Evolutionary conservation across 2,329 filamentous ascomycete genomes (phyloP), one percentile per base, ranked within the genome.

Genomic region (Tetracladium maxilliforme): DNA sequence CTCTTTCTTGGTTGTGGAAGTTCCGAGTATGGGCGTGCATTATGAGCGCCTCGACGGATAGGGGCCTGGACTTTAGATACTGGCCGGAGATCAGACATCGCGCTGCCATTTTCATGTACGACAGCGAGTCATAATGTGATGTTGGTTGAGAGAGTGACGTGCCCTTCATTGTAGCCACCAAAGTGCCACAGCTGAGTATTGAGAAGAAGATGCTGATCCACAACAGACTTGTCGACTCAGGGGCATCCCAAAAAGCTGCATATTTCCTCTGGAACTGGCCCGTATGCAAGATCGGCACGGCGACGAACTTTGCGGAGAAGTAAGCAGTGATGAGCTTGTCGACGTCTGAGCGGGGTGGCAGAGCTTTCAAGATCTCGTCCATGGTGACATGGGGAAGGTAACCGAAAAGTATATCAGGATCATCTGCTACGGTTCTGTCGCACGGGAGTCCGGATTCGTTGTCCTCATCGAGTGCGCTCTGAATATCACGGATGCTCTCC

Each of bases 341-440:
- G 11, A 34, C 25, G 14, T 33, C 23, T 15, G 26, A n/a, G 23
- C 27, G 38, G 9, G 33, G 18, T 14, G 38, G 38, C 6, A 41
- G 18, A 19, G 24, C 27, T 16, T 31, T 16, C n/a, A 39, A 21
- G 15, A 37, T 31, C 6, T 31, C 11, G 16, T 33, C 19, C 14
- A 35, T n/a, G 17, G 26, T 25, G 22, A 29, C 33, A 21, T 28
- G 3, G 8, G 17, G 19, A 6, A 31, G 14, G 9, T 21, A 26
- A 10, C 34, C 35, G 19, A 39, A 37, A 17, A 37, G 33, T 8
- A 32, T 16, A 10, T 34, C 33, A 2, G 42, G 41, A 6, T 39
- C 35, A 6, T 39, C 39, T 10, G 37, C 32, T 8, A 36, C 34
- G 3, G 30, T 15, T 3, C 34, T 52, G 30, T 56, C 47, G 11